Evolutionary conservation across 352 stramenopile species (phyloP).

Genomic region (Phytophthora cryptogea): DNA sequence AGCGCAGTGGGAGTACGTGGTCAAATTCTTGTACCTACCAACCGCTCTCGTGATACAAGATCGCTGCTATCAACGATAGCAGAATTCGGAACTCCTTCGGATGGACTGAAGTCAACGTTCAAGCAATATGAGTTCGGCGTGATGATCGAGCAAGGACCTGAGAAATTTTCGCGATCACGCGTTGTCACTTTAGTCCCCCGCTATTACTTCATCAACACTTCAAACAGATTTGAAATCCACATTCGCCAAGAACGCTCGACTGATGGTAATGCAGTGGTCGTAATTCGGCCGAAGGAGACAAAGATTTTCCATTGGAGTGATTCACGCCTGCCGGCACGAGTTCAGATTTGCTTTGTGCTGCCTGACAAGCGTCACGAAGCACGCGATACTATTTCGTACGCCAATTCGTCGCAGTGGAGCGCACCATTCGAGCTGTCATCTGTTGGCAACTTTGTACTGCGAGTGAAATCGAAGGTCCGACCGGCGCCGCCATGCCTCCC

Average conservation of each 20-base stretch:
- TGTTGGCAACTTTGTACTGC: conserved; percentile 81
- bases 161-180: conserved; percentile 75
- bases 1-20: conserved; percentile 76
- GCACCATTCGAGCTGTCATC: conserved; percentile 78
- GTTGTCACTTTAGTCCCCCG: conserved; percentile 80
- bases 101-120: conserved; percentile 39
- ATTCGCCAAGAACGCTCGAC: conserved; percentile 67
- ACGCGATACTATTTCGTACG: conserved; percentile 31
- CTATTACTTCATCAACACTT: conserved; percentile 86
- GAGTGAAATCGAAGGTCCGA: conserved; percentile 63
- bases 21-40: conserved; percentile 67
- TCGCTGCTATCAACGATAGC: conserved; percentile 60
- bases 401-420: conserved; percentile 71
- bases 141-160: conserved; percentile 82
- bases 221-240: conserved; percentile 61
- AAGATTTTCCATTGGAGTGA: conserved; percentile 84
- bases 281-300: conserved; percentile 59
- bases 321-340: conserved; percentile 57
- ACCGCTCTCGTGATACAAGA: conserved; percentile 41
- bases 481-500: conserved; percentile 44
- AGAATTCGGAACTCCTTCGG: conserved; percentile 33
- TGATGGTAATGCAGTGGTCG: conserved; percentile 38
- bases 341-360: conserved; percentile 76
- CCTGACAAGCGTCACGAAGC: conserved; percentile 30
- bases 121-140: conserved; percentile 88